Evolutionary conservation across 768 basidiomycete species (phyloP).

Genomic region (Termitomyces sp.): DNA sequence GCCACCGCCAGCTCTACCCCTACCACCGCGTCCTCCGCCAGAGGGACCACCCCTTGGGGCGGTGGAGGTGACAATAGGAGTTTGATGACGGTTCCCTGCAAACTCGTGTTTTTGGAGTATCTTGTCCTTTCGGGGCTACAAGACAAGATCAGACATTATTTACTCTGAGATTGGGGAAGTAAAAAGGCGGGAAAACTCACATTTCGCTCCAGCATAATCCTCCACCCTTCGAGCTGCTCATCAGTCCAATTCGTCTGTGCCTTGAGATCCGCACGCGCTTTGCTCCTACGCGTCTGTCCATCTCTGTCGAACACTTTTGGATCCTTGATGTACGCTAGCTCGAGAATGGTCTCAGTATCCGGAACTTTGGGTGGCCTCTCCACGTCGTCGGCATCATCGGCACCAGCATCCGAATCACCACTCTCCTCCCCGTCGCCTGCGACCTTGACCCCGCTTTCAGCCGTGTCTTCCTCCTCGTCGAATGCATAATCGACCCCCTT

Average conservation of each 20-base stretch:
- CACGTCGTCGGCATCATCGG: slow-evolving; percentile 31
- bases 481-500: slow-evolving; percentile 23
- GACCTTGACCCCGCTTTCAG: slow-evolving; percentile 47
- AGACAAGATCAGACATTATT: not conserved
- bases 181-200: slow-evolving; percentile 43
- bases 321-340: slow-evolving; percentile 73
- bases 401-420: slow-evolving; percentile 26
- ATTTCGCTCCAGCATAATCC: slow-evolving; percentile 83
- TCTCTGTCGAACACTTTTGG: slow-evolving; percentile 77
- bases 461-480: slow-evolving; percentile 49
- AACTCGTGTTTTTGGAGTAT: slow-evolving; percentile 78
- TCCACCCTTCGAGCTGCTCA: slow-evolving; percentile 92
- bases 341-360: slow-evolving; percentile 62
- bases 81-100: slow-evolving; percentile 48
- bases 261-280: slow-evolving; percentile 62
- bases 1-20: slow-evolving; percentile 35
- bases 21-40: slow-evolving; percentile 34
- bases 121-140: slow-evolving; percentile 69
- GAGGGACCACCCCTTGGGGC: slow-evolving; percentile 1
- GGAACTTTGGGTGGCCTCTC: slow-evolving; percentile 17
- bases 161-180: not conserved
- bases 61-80: slow-evolving; percentile 8
- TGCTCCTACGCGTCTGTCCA: slow-evolving; percentile 64
- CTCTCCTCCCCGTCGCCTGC: slow-evolving; percentile 57
- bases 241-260: slow-evolving; percentile 74